Conservation (phyloP, 2,329 filamentous ascomycete genomes). For the Phyllosticta citriasiana region DNA sequence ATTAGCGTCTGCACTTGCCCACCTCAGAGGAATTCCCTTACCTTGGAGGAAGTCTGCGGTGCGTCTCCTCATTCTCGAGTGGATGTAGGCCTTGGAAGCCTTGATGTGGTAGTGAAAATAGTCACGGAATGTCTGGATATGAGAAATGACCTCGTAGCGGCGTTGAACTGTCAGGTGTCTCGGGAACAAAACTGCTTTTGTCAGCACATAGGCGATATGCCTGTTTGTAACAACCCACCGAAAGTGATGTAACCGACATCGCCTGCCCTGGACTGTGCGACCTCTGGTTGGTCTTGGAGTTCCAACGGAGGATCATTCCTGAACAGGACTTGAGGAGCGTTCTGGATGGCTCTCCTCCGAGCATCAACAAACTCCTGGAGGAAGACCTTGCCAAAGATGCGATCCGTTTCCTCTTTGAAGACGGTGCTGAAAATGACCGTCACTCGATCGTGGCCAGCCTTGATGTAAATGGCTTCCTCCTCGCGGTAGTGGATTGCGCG, state of each 20-base stretch:
- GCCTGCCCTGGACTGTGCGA: conserved; percentile 59
- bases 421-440: conserved; percentile 99
- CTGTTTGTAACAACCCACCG: conserved; percentile 48
- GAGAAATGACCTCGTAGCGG: conserved; percentile 91
- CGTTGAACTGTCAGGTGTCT: conserved; percentile 84
- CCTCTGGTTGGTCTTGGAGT: conserved; percentile 75
- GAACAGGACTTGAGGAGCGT: conserved; percentile 95
- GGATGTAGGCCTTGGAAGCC: conserved; percentile 97
- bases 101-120: conserved; percentile 99
- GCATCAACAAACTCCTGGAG: conserved; percentile 98
- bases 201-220: conserved; percentile 17
- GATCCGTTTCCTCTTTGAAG: conserved; percentile 94
- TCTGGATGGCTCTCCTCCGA: conserved; percentile 87
- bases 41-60: conserved; percentile 98
- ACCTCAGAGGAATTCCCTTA: conserved; percentile 32
- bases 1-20: conserved; percentile 24
- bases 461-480: conserved; percentile 97
- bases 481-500: conserved; percentile 98
- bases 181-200: conserved; percentile 70
- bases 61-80: conserved; percentile 93
- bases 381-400: conserved; percentile 96
- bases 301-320: conserved; percentile 89
- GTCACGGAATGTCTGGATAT: conserved; percentile 99
- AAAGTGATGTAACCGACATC: conserved; percentile 98
- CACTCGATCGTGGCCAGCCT: conserved; percentile 92